Base-by-base conservation (phyloP, 192 early-diverging fungal genomes). In the Umbelopsis isabellina region DNA sequence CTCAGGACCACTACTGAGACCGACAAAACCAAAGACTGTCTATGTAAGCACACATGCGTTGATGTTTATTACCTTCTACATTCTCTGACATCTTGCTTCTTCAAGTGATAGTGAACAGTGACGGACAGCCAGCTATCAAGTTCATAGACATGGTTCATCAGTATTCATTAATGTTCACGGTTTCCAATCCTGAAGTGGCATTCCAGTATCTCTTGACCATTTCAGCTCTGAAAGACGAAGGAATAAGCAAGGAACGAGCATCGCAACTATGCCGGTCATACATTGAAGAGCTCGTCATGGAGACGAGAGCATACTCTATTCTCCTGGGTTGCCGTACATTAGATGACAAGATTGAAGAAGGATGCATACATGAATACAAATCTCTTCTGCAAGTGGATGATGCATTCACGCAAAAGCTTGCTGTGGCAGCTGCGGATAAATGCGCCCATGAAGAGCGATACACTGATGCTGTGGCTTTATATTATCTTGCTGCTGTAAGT, bases 231-330 rank as follows among this genome's bases (percentile, higher is more conserved):
- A 30, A 61, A n/a, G 30, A 61, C 18, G 12, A 35, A 61, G 30
- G 2, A 11, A 27, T 3, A 5, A 35, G 33, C 30, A 25, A 4
- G 18, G 33, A 61, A 4, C 55, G 55, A 61, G 55, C 55, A 27
- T 35, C 55, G 7, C 15, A 61, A 35, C 55, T 61, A 61, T 61
- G 55, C 55, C 25, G 55, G 55, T 35, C 55, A 61, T 61, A 61
- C 30, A 61, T 61, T 25, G 55, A 61, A 35, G 55, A 61, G 30
- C 55, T 61, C 55, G 55, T 61, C 30, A 35, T 30, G 25, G 15
- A 61, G 13, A 61, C 55, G 10, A 61, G 55, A 35, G 55, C 55
- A 15, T 61, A 61, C 33, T 61, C 55, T 15, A 30, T 35, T 25
- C 30, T 61, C 6, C 13, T 61, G 55, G 55, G 55, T 16, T 33